These are phyloP conservation scores for Staphylotrichum longicolle DNA, from an alignment of 495 filamentous ascomycete species.

Conservation along the genomic window DNA sequence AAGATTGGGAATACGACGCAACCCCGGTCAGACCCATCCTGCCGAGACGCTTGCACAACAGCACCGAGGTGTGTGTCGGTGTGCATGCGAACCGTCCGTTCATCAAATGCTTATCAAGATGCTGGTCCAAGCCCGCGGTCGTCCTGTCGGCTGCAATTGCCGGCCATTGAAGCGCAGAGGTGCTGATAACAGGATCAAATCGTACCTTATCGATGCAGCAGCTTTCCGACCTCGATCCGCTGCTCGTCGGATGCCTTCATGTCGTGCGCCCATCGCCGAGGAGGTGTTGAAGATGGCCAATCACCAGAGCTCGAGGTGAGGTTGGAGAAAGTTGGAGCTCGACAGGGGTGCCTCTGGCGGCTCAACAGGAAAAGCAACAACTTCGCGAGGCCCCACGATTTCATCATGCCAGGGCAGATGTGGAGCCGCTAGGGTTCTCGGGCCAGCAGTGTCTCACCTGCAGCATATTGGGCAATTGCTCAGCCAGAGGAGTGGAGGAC, in stretches of 20 bases:
- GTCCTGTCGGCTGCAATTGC: background rate
- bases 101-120: constrained; percentile 14
- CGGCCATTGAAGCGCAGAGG: background rate
- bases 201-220: constrained; percentile 13
- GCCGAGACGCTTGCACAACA: constrained; percentile 10
- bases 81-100: constrained; percentile 4
- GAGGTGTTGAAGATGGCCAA: background rate
- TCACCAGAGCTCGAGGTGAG: background rate
- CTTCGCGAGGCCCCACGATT: constrained; percentile 20
- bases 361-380: constrained; percentile 24
- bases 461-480: background rate
- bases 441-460: background rate
- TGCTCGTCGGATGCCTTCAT: constrained; percentile 5
- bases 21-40: background rate
- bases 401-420: constrained; percentile 10
- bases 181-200: constrained; percentile 3
- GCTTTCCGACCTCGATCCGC: constrained; percentile 7
- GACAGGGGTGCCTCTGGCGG: constrained; percentile 21
- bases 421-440: constrained; percentile 24
- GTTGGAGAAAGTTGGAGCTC: constrained; percentile 30
- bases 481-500: no score
- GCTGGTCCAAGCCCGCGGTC: no score
- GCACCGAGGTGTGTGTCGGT: constrained; percentile 14
- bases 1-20: constrained; percentile 7
- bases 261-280: constrained; percentile 6